Base-by-base conservation (phyloP, 2,329 filamentous ascomycete species). In the Calonectria fujianensis region DNA sequence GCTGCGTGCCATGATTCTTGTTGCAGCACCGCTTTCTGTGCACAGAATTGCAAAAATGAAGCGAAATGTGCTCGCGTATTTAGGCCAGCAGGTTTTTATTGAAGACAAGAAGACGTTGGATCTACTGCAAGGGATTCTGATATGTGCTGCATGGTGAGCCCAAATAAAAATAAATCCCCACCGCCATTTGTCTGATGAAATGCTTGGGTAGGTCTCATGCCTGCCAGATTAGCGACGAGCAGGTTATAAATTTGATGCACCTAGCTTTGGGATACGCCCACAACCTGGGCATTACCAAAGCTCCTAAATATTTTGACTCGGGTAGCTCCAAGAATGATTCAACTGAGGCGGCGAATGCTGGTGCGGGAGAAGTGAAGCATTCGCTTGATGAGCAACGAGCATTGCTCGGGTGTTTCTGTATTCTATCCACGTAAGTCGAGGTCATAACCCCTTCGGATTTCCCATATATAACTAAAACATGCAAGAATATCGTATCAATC, bases 91-190 rank as follows among this genome's bases (percentile, higher is more conserved):
- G 41, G 80, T 88, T 64, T 65, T 90, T 0, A 82, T 88, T 1
- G 82, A 85, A 72, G 85, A 85, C 24, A 84, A 88, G 50, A 82
- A 82, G 39, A 84, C 82, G 20, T 72, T 90, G 11, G 87, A 89
- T 70, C 78, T 88, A 4, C 82, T 90, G 1, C 88, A 89, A 77
- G 88, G 88, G 0, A 79, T 89, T 11, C 74, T 90, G 10, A 82
- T 89, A 54, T 84, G 85, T 51, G 81, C 89, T 69, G 84, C 86
- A 29, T 90, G 88, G 88, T 89, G 82, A 65, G 81, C 31, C 52
- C 13, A 20, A n/a, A 1, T 18, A 20, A 1, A n/a, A 20, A 29
- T 20, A 3, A 16, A 14, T 24, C 13, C 14, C 10, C 10, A 6
- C 7, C 3, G n/a, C 11, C 4, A 41, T 11, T 32, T 13, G 11